A percentile compares a stretch with the other conserved stretches of the same genome.
Conservation (phyloP, 768 basidiomycete genomes). For the Chlorophyllum brunneum region DNA sequence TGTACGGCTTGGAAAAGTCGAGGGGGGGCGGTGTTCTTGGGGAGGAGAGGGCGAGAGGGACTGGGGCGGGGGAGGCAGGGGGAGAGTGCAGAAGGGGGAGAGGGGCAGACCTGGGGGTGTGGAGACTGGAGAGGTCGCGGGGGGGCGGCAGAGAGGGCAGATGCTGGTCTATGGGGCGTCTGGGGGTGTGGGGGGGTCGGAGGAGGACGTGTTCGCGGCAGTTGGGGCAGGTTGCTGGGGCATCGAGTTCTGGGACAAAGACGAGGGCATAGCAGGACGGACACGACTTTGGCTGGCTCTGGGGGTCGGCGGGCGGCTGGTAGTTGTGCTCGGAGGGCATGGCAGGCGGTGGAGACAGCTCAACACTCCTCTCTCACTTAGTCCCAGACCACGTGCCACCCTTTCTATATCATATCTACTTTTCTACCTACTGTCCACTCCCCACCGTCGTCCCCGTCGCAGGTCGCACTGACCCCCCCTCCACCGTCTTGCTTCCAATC, state of each 20-base stretch:
- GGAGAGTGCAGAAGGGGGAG: constrained; percentile 3
- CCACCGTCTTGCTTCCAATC: not conserved
- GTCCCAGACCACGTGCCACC: constrained; percentile 12
- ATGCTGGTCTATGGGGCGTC: constrained; percentile 16
- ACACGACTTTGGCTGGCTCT: constrained; percentile 8
- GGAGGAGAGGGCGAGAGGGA: not conserved
- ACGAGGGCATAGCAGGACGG: constrained; percentile 8
- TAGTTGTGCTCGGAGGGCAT: constrained; percentile 52
- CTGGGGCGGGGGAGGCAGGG: not conserved
- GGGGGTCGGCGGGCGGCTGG: constrained; percentile 3
- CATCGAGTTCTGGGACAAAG: constrained; percentile 5
- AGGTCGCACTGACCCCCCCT: constrained; percentile 1
- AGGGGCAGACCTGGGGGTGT: constrained; percentile 28
- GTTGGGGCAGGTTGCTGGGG: constrained; percentile 17
- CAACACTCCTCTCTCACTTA: not conserved
- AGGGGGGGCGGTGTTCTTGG: constrained; percentile 1
- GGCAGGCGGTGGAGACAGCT: constrained; percentile 17
- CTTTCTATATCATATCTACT: not conserved
- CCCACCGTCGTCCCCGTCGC: constrained; percentile 8
- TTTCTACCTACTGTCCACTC: not conserved
- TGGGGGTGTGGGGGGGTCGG: constrained; percentile 6
- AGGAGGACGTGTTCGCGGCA: constrained; percentile 22
- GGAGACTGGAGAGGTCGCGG: constrained; percentile 22
- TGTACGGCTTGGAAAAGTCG: not conserved
- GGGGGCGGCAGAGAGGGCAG: constrained; percentile 19